Conservation (phyloP, 345 rosid genomes). For the Heritiera littoralis region DNA sequence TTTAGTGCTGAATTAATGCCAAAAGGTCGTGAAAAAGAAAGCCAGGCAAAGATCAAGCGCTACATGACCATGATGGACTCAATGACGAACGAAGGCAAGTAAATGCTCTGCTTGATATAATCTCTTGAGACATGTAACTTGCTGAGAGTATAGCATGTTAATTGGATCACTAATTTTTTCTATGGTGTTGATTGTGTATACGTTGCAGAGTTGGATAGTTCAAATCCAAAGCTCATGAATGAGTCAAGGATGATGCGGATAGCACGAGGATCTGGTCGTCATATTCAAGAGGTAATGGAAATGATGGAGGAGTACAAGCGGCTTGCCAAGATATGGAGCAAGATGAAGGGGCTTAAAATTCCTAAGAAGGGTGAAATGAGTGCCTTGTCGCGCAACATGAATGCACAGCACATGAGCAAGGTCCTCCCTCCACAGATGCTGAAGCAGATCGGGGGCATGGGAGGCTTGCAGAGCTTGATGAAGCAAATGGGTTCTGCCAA, state of each 20-base stretch:
- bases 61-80: conserved; percentile 98
- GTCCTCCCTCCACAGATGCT: conserved; percentile 83
- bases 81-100: conserved; percentile 81
- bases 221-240: conserved; percentile 69
- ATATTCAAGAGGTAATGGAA: conserved; percentile 71
- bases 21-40: conserved; percentile 61
- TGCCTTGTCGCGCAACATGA: conserved; percentile 76
- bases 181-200: background rate
- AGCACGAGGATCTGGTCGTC: conserved; percentile 83
- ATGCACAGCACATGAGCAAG: conserved; percentile 87
- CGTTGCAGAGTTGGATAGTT: conserved; percentile 72
- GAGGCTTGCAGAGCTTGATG: conserved; percentile 86
- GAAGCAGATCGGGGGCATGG: conserved; percentile 88
- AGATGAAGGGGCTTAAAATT: conserved; percentile 87
- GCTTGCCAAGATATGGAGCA: conserved; percentile 83
- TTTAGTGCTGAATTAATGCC: conserved; percentile 87
- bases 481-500: conserved; percentile 81
- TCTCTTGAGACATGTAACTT: background rate
- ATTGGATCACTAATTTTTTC: background rate
- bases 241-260: conserved; percentile 77
- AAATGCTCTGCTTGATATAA: background rate
- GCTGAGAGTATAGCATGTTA: background rate
- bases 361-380: conserved; percentile 89
- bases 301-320: conserved; percentile 88
- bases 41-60: conserved; percentile 54